These are phyloP conservation scores for Leishmania aethiopica DNA, from an alignment of 208 protist species.

Conservation along the genomic window DNA sequence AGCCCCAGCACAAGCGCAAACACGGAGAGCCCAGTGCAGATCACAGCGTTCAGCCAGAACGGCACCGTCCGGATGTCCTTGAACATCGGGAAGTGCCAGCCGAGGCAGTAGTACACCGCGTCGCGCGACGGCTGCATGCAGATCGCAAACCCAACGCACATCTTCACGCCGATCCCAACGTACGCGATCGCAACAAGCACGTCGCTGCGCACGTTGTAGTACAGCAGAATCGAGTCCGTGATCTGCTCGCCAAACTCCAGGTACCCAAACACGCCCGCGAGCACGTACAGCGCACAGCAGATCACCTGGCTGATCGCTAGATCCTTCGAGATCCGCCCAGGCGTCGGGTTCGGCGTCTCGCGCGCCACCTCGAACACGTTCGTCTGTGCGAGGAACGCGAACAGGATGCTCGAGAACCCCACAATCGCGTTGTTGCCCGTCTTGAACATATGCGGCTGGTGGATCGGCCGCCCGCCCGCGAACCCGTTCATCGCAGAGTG, in stretches of 20 bases:
- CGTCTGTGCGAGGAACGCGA: slow-evolving; percentile 82
- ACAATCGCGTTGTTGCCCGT: slow-evolving; percentile 62
- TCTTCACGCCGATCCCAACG: slow-evolving; percentile 73
- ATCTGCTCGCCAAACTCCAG: slow-evolving; percentile 66
- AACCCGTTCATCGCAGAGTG: slow-evolving; percentile 65
- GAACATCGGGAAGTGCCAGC: slow-evolving; percentile 48
- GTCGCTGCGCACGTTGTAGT: slow-evolving; percentile 61
- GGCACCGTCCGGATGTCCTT: slow-evolving; percentile 51
- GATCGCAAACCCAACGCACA: slow-evolving; percentile 78
- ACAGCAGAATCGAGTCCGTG: slow-evolving; percentile 62
- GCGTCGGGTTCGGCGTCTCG: slow-evolving; percentile 60
- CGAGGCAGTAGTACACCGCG: slow-evolving; percentile 70
- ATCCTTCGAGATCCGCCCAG: slow-evolving; percentile 48
- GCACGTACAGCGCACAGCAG: slow-evolving; percentile 72
- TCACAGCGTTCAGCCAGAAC: slow-evolving; percentile 58
- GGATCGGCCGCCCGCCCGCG: slow-evolving; percentile 53
- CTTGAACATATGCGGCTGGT: slow-evolving; percentile 59
- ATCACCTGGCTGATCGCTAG: slow-evolving; percentile 59
- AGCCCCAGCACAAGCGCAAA: slow-evolving; percentile 75
- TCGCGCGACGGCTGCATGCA: slow-evolving; percentile 77
- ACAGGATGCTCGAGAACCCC: slow-evolving; percentile 84
- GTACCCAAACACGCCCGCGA: slow-evolving; percentile 83
- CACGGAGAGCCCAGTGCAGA: slow-evolving; percentile 62
- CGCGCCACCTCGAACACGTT: slow-evolving; percentile 77
- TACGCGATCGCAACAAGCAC: slow-evolving; percentile 62